Percentiles rank a stretch among this genome's conserved stretches.
phyloP scores from a whole-genome alignment of 1,284 basidiomycete species.

The Afroboletus lepidellus region DNA sequence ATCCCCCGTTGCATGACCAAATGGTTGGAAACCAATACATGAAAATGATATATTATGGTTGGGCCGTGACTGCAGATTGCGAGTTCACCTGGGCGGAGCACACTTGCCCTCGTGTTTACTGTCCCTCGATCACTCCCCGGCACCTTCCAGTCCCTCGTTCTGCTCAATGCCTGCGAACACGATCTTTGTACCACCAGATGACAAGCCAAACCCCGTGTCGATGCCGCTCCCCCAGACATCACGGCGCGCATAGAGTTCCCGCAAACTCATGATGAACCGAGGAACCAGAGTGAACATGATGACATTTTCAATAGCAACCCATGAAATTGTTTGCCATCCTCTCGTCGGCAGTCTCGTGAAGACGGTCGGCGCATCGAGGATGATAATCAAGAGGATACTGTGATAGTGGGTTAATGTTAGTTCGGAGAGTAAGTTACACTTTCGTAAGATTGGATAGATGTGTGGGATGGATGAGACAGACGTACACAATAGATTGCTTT shows the following conservation, averaged over 20 bases:
- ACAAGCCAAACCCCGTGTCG: neutral
- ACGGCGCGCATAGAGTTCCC: neutral
- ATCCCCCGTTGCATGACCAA: too few species aligned
- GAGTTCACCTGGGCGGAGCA: too few species aligned
- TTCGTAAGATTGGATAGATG: too few species aligned
- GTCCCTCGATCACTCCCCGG: too few species aligned
- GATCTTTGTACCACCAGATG: neutral
- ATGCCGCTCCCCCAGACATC: neutral
- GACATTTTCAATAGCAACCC: neutral
- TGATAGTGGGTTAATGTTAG: neutral
- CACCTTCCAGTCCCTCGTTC: neutral
- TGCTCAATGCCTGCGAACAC: neutral
- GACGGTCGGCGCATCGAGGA: neutral
- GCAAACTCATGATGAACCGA: conserved; percentile 12
- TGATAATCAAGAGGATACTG: neutral
- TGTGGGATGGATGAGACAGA: too few species aligned
- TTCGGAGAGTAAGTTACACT: too few species aligned
- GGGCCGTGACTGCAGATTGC: too few species aligned
- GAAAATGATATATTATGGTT: too few species aligned
- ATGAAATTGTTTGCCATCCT: neutral
- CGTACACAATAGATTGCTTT: too few species aligned
- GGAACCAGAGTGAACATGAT: neutral
- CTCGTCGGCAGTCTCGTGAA: neutral
- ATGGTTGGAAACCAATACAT: too few species aligned
- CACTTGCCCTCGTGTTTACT: too few species aligned